These are phyloP conservation scores for Paramecium primaurelia DNA, from an alignment of 73 alveolate genomes.

Conservation along the genomic window DNA sequence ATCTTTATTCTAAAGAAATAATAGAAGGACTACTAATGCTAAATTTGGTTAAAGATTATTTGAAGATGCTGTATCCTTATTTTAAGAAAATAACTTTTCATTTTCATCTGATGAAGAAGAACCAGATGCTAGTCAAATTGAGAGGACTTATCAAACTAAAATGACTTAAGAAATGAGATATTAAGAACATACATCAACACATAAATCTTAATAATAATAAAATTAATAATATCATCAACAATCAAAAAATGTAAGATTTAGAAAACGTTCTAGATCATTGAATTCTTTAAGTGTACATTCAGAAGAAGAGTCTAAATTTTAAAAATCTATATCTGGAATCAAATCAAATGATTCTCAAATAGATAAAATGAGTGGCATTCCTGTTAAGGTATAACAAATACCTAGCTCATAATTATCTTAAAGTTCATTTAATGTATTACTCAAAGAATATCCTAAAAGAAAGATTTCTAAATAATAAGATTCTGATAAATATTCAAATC, in stretches of 20 bases:
- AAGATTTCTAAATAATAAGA: slow-evolving; percentile 35
- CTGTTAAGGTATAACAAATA: background rate
- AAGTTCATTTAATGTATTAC: slow-evolving; percentile 36
- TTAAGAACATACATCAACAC: background rate
- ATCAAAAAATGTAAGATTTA: background rate
- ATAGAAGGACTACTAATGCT: slow-evolving; percentile 24
- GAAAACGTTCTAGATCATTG: background rate
- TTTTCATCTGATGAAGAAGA: background rate
- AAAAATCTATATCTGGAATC: slow-evolving; percentile 28
- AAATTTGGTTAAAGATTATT: slow-evolving; percentile 39
- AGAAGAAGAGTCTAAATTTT: slow-evolving; percentile 8
- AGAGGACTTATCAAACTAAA: background rate
- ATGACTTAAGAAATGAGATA: background rate
- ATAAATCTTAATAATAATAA: background rate
- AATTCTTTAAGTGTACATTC: background rate
- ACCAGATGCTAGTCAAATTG: background rate
- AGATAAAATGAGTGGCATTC: slow-evolving; percentile 20
- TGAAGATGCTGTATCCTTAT: slow-evolving; percentile 53
- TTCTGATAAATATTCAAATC: slow-evolving; percentile 26
- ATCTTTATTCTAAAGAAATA: background rate
- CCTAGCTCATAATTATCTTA: slow-evolving; percentile 44
- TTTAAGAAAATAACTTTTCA: background rate
- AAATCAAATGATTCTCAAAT: background rate
- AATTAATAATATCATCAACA: background rate
- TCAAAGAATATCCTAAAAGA: background rate